Evolutionary conservation across 129 eudicot genomes (phyloP), one percentile per base, ranked within the genome.

Genomic region (Arctium lappa): DNA sequence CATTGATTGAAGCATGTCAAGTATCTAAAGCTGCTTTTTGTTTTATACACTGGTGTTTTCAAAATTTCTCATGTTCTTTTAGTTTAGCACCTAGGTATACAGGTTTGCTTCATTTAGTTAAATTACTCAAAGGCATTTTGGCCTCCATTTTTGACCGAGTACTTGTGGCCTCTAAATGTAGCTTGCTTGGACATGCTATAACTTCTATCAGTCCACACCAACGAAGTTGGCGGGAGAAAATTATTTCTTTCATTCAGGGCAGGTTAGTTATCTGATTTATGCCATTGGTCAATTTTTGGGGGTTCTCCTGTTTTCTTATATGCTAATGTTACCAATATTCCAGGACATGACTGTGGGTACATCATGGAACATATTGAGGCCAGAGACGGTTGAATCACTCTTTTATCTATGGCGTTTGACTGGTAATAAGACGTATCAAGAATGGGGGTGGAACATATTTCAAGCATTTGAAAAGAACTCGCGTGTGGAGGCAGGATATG

Each of bases 151-250:
- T 79, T 80, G 85, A 79, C 75, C 66, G 50, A 7, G 18, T 81
- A 30, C 77, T 79, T 72, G 68, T 70, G 81, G 27, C 37, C 38
- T 80, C 27, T 78, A 79, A 76, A 31, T 89, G 91, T 77, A 96
- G 99, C 98, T 93, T 79, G 99, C 99, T 48, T 96, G 99, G 99
- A 96, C 99, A 50, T 96, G 99, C 83, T 96, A 93, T 82, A 96
- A 96, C 73, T 96, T 96, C 85, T 96, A 96, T 85, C 98, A 90
- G 85, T 93, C 95, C 18, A 96, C 99, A 69, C 99, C 98, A 50
- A 96, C 99, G 18, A 96, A 96, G 87, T 88, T 96, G 88, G 99
- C 98, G 13, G 99, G 99, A 81, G 99, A 96, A 88, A 96, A 96
- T 82, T 96, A 96, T 82, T 91, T 91, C 83, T 96, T 96, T 48